These are phyloP conservation scores for Ophiostoma ulmi DNA, from an alignment of 2,329 filamentous ascomycete species.

Conservation along the genomic window DNA sequence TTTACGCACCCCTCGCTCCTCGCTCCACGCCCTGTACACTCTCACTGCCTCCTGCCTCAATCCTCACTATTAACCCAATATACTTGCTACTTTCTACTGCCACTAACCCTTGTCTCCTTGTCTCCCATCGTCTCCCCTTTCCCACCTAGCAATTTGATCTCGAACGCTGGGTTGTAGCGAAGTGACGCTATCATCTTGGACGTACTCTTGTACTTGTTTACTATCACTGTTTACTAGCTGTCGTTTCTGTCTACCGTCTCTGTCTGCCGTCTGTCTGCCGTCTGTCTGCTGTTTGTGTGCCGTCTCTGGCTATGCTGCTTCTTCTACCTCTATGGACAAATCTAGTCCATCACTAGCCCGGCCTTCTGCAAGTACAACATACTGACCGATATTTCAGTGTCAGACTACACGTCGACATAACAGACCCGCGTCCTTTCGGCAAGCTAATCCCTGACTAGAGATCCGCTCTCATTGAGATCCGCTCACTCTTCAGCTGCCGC, in stretches of 20 bases:
- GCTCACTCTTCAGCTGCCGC: conserved; percentile 11
- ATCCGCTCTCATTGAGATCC: not conserved
- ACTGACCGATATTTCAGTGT: conserved; percentile 14
- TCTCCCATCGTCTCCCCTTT: not conserved
- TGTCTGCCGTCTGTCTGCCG: not conserved
- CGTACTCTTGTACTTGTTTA: not conserved
- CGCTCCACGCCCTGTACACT: not conserved
- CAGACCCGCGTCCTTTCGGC: conserved; percentile 11
- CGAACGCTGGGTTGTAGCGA: not conserved
- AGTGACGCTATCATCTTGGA: not conserved
- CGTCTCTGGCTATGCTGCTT: not conserved
- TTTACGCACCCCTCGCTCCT: not conserved
- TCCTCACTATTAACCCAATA: not conserved
- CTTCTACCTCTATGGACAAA: not conserved
- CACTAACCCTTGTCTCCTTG: not conserved
- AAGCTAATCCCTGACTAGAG: conserved; percentile 9
- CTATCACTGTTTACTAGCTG: not conserved
- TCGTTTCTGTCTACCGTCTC: not conserved
- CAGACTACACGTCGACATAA: not conserved
- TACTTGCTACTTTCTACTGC: not conserved
- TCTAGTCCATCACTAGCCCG: not conserved
- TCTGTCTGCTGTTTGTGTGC: not conserved
- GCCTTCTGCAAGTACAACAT: not conserved
- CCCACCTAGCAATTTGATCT: not conserved
- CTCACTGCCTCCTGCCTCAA: conserved; percentile 1